Evolutionary conservation across 306 rosid species (phyloP).

Genomic region (Gillenia trifoliata): DNA sequence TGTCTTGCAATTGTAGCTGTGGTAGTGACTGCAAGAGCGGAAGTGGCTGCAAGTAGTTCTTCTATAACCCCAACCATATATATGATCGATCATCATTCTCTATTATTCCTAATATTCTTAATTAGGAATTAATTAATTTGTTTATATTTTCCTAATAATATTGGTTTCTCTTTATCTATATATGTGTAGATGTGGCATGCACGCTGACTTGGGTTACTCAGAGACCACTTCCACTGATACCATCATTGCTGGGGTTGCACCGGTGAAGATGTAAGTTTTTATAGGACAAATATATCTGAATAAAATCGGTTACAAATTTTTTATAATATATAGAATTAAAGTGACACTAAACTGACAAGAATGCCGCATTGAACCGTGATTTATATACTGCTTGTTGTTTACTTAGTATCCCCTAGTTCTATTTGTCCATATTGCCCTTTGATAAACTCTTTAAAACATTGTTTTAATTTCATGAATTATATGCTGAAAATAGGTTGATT

Average conservation of each 20-base stretch:
- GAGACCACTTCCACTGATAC: constrained; percentile 25
- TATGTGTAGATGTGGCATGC: constrained; percentile 13
- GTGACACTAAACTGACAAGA: neutral
- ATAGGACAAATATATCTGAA: neutral
- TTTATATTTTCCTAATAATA: neutral
- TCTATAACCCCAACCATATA: neutral
- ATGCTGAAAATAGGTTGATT: neutral
- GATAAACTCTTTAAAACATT: neutral
- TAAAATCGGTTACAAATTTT: too few species aligned
- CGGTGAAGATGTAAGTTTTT: constrained; percentile 19
- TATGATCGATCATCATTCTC: neutral
- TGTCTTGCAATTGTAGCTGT: constrained; percentile 22
- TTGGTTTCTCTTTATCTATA: neutral
- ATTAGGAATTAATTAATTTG: neutral
- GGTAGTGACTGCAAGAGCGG: constrained; percentile 23
- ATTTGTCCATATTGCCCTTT: neutral
- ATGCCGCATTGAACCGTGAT: too few species aligned
- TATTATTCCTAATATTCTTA: neutral
- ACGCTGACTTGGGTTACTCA: constrained; percentile 13
- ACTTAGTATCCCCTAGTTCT: neutral
- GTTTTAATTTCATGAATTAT: neutral
- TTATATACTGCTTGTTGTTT: neutral
- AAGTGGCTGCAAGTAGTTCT: constrained; percentile 14
- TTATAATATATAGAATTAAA: neutral
- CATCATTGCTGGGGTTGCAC: constrained; percentile 32